Evolutionary conservation across 768 basidiomycete species (phyloP).

Genomic region (Lentinula detonsa): DNA sequence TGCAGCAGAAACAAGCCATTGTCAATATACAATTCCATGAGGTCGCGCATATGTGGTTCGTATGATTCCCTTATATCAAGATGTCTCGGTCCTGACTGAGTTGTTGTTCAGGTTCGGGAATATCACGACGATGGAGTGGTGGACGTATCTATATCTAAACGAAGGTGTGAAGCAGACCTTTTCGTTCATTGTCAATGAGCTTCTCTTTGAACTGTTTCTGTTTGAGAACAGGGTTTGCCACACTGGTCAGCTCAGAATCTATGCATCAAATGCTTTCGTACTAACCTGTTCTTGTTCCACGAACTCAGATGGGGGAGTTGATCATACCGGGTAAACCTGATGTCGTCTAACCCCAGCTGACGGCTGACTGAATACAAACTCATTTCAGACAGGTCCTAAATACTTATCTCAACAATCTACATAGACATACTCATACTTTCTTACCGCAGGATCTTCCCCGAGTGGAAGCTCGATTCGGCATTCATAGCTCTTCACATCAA

Average conservation of each 20-base stretch:
- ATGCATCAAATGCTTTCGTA: neutral
- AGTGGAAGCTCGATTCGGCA: constrained; percentile 77
- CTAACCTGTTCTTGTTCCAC: neutral
- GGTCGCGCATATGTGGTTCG: constrained; percentile 77
- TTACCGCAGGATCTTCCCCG: constrained; percentile 58
- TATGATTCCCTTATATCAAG: neutral
- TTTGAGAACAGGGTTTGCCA: constrained; percentile 62
- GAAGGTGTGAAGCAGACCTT: constrained; percentile 41
- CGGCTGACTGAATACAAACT: constrained; percentile 1
- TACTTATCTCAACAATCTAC: neutral
- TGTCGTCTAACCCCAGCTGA: constrained; percentile 6
- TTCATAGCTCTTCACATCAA: constrained; percentile 79
- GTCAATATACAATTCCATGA: constrained; percentile 80
- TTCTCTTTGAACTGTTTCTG: neutral
- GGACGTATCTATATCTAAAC: constrained; percentile 79
- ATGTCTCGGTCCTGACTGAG: neutral
- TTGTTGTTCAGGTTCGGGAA: constrained; percentile 70
- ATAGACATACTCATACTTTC: neutral
- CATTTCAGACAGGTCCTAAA: neutral
- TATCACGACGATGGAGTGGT: constrained; percentile 92
- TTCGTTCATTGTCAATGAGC: neutral
- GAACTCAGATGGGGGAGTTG: constrained; percentile 75
- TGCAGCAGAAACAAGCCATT: constrained; percentile 74
- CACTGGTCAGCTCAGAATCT: constrained; percentile 46
- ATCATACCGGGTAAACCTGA: constrained; percentile 60